Conservation (phyloP, 2,329 filamentous ascomycete genomes). For the Calonectria pauciramosa region DNA sequence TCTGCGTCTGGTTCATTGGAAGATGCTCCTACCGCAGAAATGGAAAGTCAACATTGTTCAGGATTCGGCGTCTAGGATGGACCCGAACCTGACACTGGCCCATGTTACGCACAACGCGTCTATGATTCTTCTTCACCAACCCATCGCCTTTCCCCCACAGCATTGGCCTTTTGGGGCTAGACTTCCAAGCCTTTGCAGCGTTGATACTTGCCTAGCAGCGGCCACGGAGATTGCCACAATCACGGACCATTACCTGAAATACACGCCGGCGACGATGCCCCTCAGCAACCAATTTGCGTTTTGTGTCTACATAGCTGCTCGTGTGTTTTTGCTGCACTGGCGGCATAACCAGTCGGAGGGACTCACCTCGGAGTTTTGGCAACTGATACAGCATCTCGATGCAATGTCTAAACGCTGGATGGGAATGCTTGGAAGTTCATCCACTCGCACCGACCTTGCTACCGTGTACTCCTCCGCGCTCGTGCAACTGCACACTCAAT, state of each 20-base stretch:
- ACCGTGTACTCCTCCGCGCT: neutral
- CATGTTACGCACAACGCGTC: slow-evolving; percentile 63
- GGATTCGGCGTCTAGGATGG: slow-evolving; percentile 49
- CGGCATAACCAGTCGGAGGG: slow-evolving; percentile 39
- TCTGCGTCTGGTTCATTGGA: slow-evolving; percentile 54
- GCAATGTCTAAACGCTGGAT: slow-evolving; percentile 40
- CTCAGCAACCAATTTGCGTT: slow-evolving; percentile 57
- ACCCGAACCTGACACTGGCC: slow-evolving; percentile 62
- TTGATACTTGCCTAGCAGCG: slow-evolving; percentile 59
- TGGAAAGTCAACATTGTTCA: slow-evolving; percentile 38
- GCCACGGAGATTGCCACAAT: slow-evolving; percentile 59
- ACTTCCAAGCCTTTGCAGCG: slow-evolving; percentile 56
- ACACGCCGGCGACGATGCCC: slow-evolving; percentile 41
- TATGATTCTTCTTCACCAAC: slow-evolving; percentile 61
- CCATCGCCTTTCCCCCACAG: slow-evolving; percentile 56
- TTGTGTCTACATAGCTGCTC: slow-evolving; percentile 57
- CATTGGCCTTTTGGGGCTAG: slow-evolving; percentile 51
- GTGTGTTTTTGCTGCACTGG: slow-evolving; percentile 54
- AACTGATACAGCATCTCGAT: slow-evolving; percentile 38
- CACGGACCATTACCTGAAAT: slow-evolving; percentile 56
- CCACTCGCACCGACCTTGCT: slow-evolving; percentile 18
- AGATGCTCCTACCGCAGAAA: slow-evolving; percentile 37
- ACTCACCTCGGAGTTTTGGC: slow-evolving; percentile 43
- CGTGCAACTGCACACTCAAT: slow-evolving; percentile 16
- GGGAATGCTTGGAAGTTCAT: neutral